Base-by-base conservation (phyloP, 768 basidiomycete species). In the Russula olivacea region DNA sequence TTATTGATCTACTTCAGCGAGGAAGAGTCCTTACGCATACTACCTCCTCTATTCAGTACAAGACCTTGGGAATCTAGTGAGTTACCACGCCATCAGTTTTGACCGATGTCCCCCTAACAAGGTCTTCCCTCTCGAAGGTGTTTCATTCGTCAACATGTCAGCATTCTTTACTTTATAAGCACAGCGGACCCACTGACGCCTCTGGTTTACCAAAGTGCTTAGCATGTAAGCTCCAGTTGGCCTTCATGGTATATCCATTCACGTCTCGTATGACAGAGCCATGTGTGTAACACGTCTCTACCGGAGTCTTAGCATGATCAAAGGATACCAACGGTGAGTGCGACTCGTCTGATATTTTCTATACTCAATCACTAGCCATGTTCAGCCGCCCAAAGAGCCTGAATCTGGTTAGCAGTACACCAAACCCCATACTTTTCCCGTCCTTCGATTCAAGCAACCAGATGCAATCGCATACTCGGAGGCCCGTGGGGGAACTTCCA, bases 211-310 rank as follows among this genome's bases (percentile, higher is more conserved):
- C 15, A 30, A 47, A 64, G 63, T 64, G 25, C 9, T 49, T 41
- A 40, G 43, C 38, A 59, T 59, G 63, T 64, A 30, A 55, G 63
- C 11, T 41, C 30, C 14, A 23, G 19, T 45, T 45, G 23, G 10
- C 28, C n/a, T 43, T 17, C 30, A 30, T 41, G 36, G 4, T 30
- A 5, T 15, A 19, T 55, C n/a, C 21, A 55, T 30, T 49, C 30
- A 49, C 53, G 1, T 32, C 32, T 34, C 17, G 30, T 41, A 28
- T 14, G 7, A 43, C 47, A 66, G 64, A 52, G 49, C 64, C 2
- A 66, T 66, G 25, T 63, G 61, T 32, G 61, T 63, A 19, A 66
- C 61, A 12, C 56, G 56, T 19, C 34, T 66, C 51, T 58, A 63
- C 52, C 47, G 55, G 14, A 23, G n/a, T 21, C 65, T 63, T 10